Base-by-base conservation (phyloP, 331 rosid genomes). In the Quercus phellos region DNA sequence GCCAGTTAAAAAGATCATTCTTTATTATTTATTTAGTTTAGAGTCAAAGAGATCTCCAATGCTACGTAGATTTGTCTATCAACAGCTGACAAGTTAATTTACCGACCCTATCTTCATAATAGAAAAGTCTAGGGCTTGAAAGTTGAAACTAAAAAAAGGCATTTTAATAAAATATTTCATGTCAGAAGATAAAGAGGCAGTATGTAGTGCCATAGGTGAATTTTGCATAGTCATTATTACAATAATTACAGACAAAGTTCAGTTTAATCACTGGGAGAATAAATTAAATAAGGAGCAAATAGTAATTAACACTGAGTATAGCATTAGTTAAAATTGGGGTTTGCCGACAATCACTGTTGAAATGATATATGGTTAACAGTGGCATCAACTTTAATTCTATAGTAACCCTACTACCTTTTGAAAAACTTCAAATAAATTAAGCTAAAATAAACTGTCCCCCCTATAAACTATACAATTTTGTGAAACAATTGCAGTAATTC, bases 271-370 rank as follows among this genome's bases (percentile, higher is more conserved):
- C 10, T n/a, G 32, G 32, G 60, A 43, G 53, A 68, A 34, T 53
- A 67, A 19, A 68, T 26, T 27, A 43, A 16, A 54, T 32, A 38
- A 66, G n/a, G 50, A 66, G 6, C 26, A 66, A 75, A 34, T 58
- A n/a, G 21, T 32, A 18, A 16, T 22, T 17, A 43, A 21, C 7
- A 43, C 18, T 22, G 13, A 72, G 61, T 19, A 30, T 22, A 58
- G 59, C 13, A 11, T 32, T n/a, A 19, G 85, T 70, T 73, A 79
- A 80, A 75, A 67, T 77, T 80, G 75, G 85, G 89, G 51, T 78
- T 59, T 70, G 86, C 88, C 90, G 90, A 84, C 90, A 69, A 38
- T 21, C 64, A 74, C 77, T 84, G 72, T 81, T n/a, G 3, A 27
- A 3, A 77, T 74, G 42, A 46, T 72, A 68, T 51, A 74, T 43